Conservation (phyloP, 2,329 filamentous ascomycete species). For the Tolypocladium tundrense region DNA sequence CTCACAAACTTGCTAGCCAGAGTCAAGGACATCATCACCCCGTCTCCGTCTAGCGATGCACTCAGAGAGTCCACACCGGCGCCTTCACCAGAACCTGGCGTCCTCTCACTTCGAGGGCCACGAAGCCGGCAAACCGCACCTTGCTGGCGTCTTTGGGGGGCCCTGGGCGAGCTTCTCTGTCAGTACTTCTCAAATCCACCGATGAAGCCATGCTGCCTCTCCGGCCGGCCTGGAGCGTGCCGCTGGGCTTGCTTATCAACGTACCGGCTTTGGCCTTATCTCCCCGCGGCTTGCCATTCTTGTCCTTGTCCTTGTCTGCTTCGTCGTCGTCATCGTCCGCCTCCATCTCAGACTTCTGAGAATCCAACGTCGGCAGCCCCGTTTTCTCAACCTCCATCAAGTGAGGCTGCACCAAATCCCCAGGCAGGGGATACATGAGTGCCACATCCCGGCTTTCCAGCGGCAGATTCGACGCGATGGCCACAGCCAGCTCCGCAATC, state of each 20-base stretch:
- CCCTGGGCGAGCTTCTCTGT: constrained; percentile 26
- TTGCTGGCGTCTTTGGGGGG: constrained; percentile 38
- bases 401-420: constrained; percentile 55
- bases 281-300: constrained; percentile 28
- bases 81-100: constrained; percentile 68
- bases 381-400: constrained; percentile 83
- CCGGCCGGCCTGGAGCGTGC: constrained; percentile 2
- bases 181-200: constrained; percentile 22
- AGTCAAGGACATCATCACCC: neutral
- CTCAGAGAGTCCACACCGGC: constrained; percentile 54
- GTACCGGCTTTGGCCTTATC: constrained; percentile 40
- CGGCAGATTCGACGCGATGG: constrained; percentile 76
- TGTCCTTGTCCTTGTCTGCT: constrained; percentile 31
- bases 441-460: constrained; percentile 85
- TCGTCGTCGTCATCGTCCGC: constrained; percentile 29
- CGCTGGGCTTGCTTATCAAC: constrained; percentile 12
- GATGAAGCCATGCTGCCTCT: constrained; percentile 18
- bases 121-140: constrained; percentile 66
- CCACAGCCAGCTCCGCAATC: constrained; percentile 85
- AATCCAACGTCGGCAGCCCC: constrained; percentile 51
- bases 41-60: neutral
- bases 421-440: constrained; percentile 76
- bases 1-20: neutral
- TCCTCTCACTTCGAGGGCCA: constrained; percentile 64
- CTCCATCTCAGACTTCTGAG: constrained; percentile 28